These are phyloP conservation scores for Scleroderma bovista DNA, from an alignment of 768 basidiomycete species.

Conservation along the genomic window DNA sequence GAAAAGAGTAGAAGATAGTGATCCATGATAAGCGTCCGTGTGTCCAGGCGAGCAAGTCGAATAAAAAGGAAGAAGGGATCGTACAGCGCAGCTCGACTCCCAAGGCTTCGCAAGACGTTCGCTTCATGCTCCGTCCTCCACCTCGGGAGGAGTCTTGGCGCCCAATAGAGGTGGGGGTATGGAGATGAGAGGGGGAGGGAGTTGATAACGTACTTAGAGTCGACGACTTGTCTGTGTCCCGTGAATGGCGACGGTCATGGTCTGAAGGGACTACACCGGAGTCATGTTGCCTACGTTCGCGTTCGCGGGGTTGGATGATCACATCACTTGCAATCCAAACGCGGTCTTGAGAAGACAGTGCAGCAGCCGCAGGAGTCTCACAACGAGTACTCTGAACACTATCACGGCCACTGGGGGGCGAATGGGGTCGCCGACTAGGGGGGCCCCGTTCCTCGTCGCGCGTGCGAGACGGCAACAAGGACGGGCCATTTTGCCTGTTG, in stretches of 20 bases:
- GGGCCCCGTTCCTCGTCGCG: slow-evolving; percentile 20
- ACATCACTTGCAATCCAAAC: slow-evolving; percentile 11
- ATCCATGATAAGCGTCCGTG: slow-evolving; percentile 39
- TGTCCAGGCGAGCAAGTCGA: slow-evolving; percentile 36
- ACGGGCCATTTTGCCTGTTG: slow-evolving; percentile 14
- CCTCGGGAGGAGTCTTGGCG: slow-evolving; percentile 35
- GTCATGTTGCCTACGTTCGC: slow-evolving; percentile 22
- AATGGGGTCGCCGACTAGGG: slow-evolving; percentile 18
- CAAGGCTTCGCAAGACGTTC: slow-evolving; percentile 41
- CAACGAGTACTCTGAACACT: slow-evolving; percentile 13
- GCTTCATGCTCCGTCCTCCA: slow-evolving; percentile 29
- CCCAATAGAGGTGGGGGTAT: slow-evolving; percentile 27
- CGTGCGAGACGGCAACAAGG: slow-evolving; percentile 18
- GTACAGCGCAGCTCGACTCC: slow-evolving; percentile 36
- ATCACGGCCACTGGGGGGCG: slow-evolving; percentile 22
- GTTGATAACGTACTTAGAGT: slow-evolving; percentile 44
- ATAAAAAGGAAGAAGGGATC: slow-evolving; percentile 29
- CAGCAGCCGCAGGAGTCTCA: slow-evolving; percentile 14
- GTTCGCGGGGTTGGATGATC: slow-evolving; percentile 10
- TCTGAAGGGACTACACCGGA: slow-evolving; percentile 11
- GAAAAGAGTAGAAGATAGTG: slow-evolving; percentile 26
- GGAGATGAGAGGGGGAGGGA: slow-evolving; percentile 28
- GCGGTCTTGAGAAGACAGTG: slow-evolving; percentile 21
- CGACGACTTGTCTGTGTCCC: slow-evolving; percentile 30
- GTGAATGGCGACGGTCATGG: slow-evolving; percentile 18